Conservation (phyloP, 108 stramenopile species). For the Craspedostauros australis region DNA sequence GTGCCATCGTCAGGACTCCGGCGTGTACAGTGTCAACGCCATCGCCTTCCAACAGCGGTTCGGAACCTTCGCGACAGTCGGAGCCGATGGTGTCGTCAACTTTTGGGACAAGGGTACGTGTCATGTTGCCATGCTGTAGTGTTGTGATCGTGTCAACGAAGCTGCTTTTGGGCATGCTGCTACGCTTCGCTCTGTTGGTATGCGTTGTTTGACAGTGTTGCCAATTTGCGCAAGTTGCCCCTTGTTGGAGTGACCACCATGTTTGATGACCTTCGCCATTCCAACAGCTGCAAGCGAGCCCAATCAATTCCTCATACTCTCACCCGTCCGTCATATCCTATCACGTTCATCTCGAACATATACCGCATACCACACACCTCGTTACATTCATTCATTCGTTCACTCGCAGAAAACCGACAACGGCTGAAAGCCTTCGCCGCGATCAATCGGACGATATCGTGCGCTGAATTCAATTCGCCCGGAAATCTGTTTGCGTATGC, state of each 20-base stretch:
- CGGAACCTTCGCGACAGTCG: constrained; percentile 90
- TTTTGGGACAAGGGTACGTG: constrained; percentile 99
- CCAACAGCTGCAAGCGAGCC: constrained; percentile 11
- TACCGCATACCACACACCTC: no score
- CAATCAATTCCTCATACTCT: not conserved
- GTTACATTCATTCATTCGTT: not conserved
- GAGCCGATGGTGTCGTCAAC: constrained; percentile 88
- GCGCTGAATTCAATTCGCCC: constrained; percentile 80
- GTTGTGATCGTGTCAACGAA: no score
- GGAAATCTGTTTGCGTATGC: constrained; percentile 92
- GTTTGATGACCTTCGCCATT: no score
- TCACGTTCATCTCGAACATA: no score
- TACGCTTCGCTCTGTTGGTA: no score
- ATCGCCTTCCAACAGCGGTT: constrained; percentile 82
- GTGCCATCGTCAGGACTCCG: constrained; percentile 84
- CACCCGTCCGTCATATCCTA: no score
- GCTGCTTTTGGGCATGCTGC: no score
- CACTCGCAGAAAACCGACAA: constrained; percentile 72
- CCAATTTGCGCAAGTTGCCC: no score
- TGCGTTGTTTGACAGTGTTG: no score
- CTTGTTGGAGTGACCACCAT: no score
- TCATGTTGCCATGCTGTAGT: no score
- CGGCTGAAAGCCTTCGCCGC: constrained; percentile 79
- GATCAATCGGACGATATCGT: constrained; percentile 61
- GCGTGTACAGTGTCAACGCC: constrained; percentile 85